Base-by-base conservation (phyloP, 2,329 filamentous ascomycete species). In the Aspergillus spinulosporus region DNA sequence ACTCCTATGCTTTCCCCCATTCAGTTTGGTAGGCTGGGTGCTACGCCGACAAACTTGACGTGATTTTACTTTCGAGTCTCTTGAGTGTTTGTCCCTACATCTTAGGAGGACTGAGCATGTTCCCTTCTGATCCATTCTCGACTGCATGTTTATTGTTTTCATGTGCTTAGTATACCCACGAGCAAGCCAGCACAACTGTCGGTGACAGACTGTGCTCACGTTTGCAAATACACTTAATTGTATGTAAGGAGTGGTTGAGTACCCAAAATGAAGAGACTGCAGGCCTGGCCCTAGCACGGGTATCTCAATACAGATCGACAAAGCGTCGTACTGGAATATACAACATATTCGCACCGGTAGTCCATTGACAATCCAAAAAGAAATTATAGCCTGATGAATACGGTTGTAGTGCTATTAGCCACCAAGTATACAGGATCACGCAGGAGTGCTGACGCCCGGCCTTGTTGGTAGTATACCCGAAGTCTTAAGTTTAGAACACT, bases 1-100 rank as follows among this genome's bases (percentile, higher is more conserved):
- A 59, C 60, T 58, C 51, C n/a, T 49, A 42, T 60, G 32, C 29
- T 12, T 48, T 52, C 31, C 21, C 29, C 45, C 39, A 11, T 52
- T 44, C 43, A 37, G 43, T 9, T 51, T 21, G 21, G 21, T 21
- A 21, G 21, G 21, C 21, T 21, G 21, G 21, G 21, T 21, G 21
- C 21, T 21, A 21, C 21, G 21, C 21, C 21, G 21, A 21, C 21
- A 21, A 21, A 21, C 21, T 21, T 21, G 21, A 21, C 21, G 21
- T 21, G 21, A 21, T 55, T 29, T 21, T 52, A 15, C 14, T 29
- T 32, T 39, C 43, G 39, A 29, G 14, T 34, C 49, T 11, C 26
- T 39, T 53, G 53, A 51, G 52, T 52, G 50, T 54, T 32, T 32
- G n/a, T 4, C 36, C 2, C 44, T 44, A 28, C 12, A 42, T 15